Evolutionary conservation across 2,329 filamentous ascomycete genomes (phyloP).

Genomic region (Botrytis paeoniae): DNA sequence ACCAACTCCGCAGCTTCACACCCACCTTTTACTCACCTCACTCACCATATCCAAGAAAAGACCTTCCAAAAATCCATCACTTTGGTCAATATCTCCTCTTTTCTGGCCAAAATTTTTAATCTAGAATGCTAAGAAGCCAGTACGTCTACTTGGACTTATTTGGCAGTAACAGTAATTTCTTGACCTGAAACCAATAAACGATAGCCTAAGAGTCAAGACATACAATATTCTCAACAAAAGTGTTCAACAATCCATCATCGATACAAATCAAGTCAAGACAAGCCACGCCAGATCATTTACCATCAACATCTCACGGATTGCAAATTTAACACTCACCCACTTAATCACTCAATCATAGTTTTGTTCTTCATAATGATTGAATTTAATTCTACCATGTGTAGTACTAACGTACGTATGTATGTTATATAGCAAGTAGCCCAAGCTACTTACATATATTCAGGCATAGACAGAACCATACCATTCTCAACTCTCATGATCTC

Average conservation of each 20-base stretch:
- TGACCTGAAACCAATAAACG: background rate
- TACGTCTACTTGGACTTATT: background rate
- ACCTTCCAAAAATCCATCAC: accelerated
- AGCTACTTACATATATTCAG: constrained; percentile 2
- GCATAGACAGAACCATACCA: constrained; percentile 5
- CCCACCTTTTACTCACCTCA: background rate
- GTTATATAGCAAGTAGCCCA: background rate
- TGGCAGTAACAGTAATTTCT: background rate
- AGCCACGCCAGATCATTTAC: background rate
- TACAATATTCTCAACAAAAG: background rate
- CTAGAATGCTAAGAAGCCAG: background rate
- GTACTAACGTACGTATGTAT: constrained; percentile 13
- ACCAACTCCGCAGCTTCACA: background rate
- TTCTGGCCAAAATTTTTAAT: too few relatives aligned
- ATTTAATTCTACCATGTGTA: constrained; percentile 10
- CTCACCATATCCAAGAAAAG: accelerated
- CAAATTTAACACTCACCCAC: background rate
- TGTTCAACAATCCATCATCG: background rate
- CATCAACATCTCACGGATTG: background rate
- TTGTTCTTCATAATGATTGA: constrained; percentile 1
- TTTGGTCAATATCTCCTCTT: background rate
- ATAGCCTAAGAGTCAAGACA: background rate
- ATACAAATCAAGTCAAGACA: background rate
- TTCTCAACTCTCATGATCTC: constrained; percentile 14
- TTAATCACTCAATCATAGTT: background rate